Base-by-base conservation (phyloP, 352 stramenopile species). In the Peronospora tabacina region DNA sequence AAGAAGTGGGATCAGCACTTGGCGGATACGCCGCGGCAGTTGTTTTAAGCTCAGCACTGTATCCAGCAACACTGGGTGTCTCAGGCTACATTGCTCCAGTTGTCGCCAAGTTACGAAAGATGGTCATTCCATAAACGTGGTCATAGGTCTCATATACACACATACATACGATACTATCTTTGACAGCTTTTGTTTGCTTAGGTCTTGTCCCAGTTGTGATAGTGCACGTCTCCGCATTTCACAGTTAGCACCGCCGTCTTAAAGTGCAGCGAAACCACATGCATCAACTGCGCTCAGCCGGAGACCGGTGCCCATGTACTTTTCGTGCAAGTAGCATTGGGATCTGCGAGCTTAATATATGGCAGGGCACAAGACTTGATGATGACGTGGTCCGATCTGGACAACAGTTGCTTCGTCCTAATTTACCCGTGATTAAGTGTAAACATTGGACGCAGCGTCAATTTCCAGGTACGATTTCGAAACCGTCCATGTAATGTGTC, bases 1-100 rank as follows among this genome's bases (percentile, higher is more conserved):
- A 82, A 30, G 69, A 86, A 11, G 59, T 90, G 12, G 80, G 82
- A 26, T 68, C 79, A n/a, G 68, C 80, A 2, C 52, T 90, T 10
- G 78, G 82, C 9, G 75, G 69, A n/a, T 93, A 86, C 52, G 82
- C 82, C 1, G 82, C 80, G 0, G 74, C 80, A 3, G 82, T 93
- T 17, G 76, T 90, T 1, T 83, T 93, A 32, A 82, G 73, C 3
- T 90, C 77, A 0, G 70, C 72, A 0, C 75, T 93, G 17, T 93
- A 93, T 46, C 82, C 82, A 0, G 71, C 83, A n/a, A 90, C 82
- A 11, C 70, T 93, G 8, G 77, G 79, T 2, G 63, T 82, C 46
- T 76, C 77, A 8, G 82, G 77, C 6, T 93, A 93, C 53, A 35
- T 87, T 15, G 82, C 86, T 5, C 82, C 82, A 12, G 37, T 75